Evolutionary conservation across 495 filamentous ascomycete species (phyloP).

Genomic region (Penicillium chermesinum): DNA sequence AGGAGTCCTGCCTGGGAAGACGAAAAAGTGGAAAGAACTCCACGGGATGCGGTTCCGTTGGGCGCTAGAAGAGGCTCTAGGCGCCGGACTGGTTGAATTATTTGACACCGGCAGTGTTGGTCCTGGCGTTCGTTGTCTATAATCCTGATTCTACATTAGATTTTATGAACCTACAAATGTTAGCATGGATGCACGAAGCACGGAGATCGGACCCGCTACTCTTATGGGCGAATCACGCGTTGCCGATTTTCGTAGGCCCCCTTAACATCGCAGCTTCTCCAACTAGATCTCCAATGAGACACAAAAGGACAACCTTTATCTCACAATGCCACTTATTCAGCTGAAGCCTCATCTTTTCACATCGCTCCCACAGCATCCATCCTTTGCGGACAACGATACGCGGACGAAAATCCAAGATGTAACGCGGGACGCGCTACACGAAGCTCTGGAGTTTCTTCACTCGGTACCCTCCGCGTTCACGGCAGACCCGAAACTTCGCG

Average conservation of each 20-base stretch:
- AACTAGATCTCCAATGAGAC: no score
- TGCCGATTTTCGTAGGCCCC: not conserved
- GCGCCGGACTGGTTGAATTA: slow-evolving; percentile 71
- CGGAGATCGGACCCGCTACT: no score
- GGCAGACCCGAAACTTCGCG: slow-evolving; percentile 29
- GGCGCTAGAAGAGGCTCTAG: slow-evolving; percentile 72
- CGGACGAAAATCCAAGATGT: slow-evolving; percentile 20
- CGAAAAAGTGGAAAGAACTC: slow-evolving; percentile 77
- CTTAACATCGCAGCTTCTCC: slow-evolving; percentile 2
- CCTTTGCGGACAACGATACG: slow-evolving; percentile 11
- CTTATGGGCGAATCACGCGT: no score
- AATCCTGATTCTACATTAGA: slow-evolving; percentile 7
- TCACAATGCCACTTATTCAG: slow-evolving; percentile 24
- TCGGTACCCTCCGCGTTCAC: slow-evolving; percentile 28
- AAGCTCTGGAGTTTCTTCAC: slow-evolving; percentile 53
- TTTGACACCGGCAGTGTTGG: slow-evolving; percentile 85
- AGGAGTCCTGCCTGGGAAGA: slow-evolving; percentile 64
- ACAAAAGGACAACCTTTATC: not conserved
- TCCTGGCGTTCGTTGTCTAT: slow-evolving; percentile 57
- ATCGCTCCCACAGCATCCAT: slow-evolving; percentile 28
- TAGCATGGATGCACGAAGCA: no score
- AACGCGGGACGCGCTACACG: slow-evolving; percentile 38
- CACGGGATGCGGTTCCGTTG: slow-evolving; percentile 74
- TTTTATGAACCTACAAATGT: not conserved
- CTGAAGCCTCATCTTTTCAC: slow-evolving; percentile 27